A percentile compares a stretch with the other conserved stretches of the same genome.
Evolutionary conservation across 768 basidiomycete genomes (phyloP).

Genomic region (Hericium coralloides): DNA sequence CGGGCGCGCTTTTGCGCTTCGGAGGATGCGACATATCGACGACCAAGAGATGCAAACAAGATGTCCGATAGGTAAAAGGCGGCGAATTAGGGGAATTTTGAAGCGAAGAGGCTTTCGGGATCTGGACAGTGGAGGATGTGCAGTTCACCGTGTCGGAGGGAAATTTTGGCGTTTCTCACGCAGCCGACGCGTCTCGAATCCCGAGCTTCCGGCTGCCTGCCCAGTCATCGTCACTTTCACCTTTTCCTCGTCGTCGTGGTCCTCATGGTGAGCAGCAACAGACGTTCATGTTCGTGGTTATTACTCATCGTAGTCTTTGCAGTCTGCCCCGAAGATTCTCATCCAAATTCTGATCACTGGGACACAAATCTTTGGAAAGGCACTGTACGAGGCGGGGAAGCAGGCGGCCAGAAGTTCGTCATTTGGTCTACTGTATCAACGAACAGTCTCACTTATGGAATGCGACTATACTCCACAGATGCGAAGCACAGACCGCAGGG

Average conservation of each 20-base stretch:
- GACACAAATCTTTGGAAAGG: constrained; percentile 81
- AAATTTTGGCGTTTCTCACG: neutral
- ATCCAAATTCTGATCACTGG: constrained; percentile 75
- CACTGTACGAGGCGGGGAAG: constrained; percentile 79
- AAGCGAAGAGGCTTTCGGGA: neutral
- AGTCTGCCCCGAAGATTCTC: constrained; percentile 76
- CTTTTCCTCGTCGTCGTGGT: neutral
- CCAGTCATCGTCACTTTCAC: neutral
- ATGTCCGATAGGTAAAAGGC: neutral
- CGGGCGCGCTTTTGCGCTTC: constrained; percentile 6
- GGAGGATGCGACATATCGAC: neutral
- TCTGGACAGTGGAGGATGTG: neutral
- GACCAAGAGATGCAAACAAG: no score
- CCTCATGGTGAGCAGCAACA: neutral
- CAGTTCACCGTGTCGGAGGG: neutral
- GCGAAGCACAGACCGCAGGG: constrained; percentile 74
- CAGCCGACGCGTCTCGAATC: neutral
- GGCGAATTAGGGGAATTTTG: neutral
- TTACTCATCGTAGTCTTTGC: neutral
- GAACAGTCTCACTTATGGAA: neutral
- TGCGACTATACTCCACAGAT: constrained; percentile 37
- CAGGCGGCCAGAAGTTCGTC: constrained; percentile 89
- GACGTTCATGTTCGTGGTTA: neutral
- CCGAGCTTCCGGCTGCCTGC: neutral
- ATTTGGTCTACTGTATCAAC: neutral